Percentiles rank a stretch among this genome's conserved stretches.
Conservation (phyloP, 108 stramenopile species). For the Nitzschia sp. region DNA sequence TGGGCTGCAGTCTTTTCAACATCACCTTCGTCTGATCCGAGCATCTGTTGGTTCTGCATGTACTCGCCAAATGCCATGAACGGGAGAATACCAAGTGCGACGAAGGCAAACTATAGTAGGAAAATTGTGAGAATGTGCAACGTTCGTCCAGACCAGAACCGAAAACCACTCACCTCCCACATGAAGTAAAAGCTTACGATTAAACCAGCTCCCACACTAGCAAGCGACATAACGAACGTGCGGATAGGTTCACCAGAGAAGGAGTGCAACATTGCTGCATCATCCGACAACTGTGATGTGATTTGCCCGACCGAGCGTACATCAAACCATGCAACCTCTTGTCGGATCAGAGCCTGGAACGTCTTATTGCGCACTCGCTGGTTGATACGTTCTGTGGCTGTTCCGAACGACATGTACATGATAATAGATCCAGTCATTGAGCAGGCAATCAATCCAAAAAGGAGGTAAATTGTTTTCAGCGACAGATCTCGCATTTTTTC, state of each 20-base stretch:
- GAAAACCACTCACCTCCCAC: constrained; percentile 49
- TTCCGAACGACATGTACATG: constrained; percentile 58
- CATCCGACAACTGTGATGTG: constrained; percentile 68
- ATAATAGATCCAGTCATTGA: constrained; percentile 50
- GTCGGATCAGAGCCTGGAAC: constrained; percentile 51
- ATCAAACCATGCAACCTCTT: constrained; percentile 63
- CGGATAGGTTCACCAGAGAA: constrained; percentile 76
- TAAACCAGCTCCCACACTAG: constrained; percentile 61
- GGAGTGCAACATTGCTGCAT: constrained; percentile 63
- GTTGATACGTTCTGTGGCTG: constrained; percentile 63
- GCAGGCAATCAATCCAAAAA: constrained; percentile 36
- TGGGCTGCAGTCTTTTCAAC: constrained; percentile 33
- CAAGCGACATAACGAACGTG: constrained; percentile 45
- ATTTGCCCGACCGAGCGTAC: constrained; percentile 46
- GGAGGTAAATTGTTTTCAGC: constrained; percentile 29
- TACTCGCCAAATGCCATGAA: constrained; percentile 66
- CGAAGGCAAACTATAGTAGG: constrained; percentile 35
- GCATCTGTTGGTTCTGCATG: constrained; percentile 73
- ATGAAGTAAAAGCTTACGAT: constrained; percentile 58
- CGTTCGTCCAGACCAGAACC: neutral
- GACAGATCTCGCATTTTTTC: constrained; percentile 42
- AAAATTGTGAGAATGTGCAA: neutral
- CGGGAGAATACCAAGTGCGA: constrained; percentile 56
- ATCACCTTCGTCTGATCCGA: constrained; percentile 56
- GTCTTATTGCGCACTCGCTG: constrained; percentile 61